These are phyloP conservation scores for Fusarium algeriense DNA, from an alignment of 2,329 filamentous ascomycete genomes.

Conservation along the genomic window DNA sequence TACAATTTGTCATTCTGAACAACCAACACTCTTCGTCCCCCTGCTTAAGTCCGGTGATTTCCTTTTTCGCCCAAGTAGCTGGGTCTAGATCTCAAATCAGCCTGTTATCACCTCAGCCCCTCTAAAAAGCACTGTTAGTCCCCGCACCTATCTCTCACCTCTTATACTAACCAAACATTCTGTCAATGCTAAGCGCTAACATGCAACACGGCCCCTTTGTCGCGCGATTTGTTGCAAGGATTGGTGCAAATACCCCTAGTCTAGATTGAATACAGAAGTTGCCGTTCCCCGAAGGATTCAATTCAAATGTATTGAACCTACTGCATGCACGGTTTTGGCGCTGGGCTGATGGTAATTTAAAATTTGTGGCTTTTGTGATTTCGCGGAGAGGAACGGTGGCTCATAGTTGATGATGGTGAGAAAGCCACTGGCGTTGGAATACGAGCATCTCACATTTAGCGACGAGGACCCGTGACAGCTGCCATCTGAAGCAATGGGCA, in stretches of 20 bases:
- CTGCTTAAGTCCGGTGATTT: constrained; percentile 34
- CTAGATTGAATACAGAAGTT: constrained; percentile 29
- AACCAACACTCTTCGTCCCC: not conserved
- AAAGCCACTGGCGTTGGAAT: constrained; percentile 11
- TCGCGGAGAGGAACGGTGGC: not conserved
- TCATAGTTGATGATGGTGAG: not conserved
- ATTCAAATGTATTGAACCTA: not conserved
- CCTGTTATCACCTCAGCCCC: not conserved
- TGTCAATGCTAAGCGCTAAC: constrained; percentile 2
- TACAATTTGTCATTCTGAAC: not conserved
- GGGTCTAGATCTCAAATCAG: constrained; percentile 30
- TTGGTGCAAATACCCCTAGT: constrained; percentile 14
- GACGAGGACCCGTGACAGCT: not conserved
- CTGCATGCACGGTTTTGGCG: constrained; percentile 4
- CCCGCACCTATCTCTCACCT: accelerated
- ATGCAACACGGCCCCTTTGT: constrained; percentile 31
- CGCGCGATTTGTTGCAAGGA: constrained; percentile 9
- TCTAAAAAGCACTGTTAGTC: not conserved
- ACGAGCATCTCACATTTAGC: too few species aligned
- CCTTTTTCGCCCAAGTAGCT: constrained; percentile 22
- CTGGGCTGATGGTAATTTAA: constrained; percentile 13
- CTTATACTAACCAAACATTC: constrained; percentile 2
- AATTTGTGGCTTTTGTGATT: constrained; percentile 1
- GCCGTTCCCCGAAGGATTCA: constrained; percentile 1
- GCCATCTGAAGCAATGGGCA: not conserved